phyloP scores from a whole-genome alignment of 2,329 filamentous ascomycete genomes.

The Coniochaeta sp. region DNA sequence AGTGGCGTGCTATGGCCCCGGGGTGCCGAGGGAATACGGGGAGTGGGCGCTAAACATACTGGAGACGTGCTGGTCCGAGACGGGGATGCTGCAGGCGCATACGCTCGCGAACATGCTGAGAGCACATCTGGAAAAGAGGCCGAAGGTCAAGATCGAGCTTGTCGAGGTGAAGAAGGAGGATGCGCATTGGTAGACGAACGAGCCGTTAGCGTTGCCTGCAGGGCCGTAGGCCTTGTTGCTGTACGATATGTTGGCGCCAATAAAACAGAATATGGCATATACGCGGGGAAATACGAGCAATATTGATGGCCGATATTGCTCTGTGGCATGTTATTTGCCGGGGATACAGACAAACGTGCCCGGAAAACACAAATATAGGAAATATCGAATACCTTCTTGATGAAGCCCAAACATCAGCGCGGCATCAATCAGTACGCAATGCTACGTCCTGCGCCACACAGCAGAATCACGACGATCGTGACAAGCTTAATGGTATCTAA shows the following conservation, averaged over 20 bases:
- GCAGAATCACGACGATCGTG: too few relatives aligned
- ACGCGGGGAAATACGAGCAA: too few relatives aligned
- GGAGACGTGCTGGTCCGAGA: conserved; percentile 41
- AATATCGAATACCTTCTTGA: too few relatives aligned
- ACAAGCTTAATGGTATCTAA: too few relatives aligned
- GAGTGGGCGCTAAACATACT: conserved; percentile 37
- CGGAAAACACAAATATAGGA: too few relatives aligned
- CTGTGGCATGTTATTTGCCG: too few relatives aligned
- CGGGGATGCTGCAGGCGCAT: conserved; percentile 44
- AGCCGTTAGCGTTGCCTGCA: not conserved
- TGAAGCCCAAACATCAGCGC: too few relatives aligned
- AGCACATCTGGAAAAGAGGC: not conserved
- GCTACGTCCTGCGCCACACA: too few relatives aligned
- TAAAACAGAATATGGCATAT: too few relatives aligned
- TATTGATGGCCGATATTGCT: too few relatives aligned
- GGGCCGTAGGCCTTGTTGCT: not conserved
- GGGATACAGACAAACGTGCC: too few relatives aligned
- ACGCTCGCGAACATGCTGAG: conserved; percentile 27
- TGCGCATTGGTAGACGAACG: not conserved
- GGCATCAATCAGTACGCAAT: too few relatives aligned
- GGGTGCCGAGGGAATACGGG: conserved; percentile 33
- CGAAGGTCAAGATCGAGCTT: not conserved
- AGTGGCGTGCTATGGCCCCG: conserved; percentile 38
- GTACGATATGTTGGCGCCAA: not conserved
- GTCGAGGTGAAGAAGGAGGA: not conserved